Evolutionary conservation across 2,329 filamentous ascomycete species (phyloP), one percentile per base, ranked within the genome.

Genomic region (Venturia asperata): DNA sequence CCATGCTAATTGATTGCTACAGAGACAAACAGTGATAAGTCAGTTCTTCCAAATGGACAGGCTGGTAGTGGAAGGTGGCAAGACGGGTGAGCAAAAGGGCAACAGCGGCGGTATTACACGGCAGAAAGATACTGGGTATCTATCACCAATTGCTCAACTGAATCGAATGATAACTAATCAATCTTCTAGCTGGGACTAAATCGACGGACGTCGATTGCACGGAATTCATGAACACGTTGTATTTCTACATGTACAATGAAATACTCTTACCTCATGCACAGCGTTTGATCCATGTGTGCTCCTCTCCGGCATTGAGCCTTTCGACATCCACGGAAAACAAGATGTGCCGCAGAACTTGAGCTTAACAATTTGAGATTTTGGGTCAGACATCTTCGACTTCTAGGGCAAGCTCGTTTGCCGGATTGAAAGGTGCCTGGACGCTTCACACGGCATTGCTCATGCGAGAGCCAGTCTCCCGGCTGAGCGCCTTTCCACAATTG

Each of bases 21-120:
- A 97, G 94, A 88, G 94, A 75, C 94, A 97, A 88, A 95, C 93
- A 13, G 84, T 94, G 62, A 86, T 99, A 73, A 95, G 92, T 74
- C 90, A 96, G 75, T 97, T 97, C 79, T 97, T 91, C 80, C 90
- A 97, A 78, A 77, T 95, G 68, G 92, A 97, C 74, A 84, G 87
- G 73, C 83, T 99, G 77, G 94, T 99, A 17, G 90, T 99, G 0
- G 94, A 99, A 77, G 90, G 90, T 21, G 88, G 90, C 66, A 88
- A 91, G 76, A 86, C 88, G 71, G 89, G 89, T 69, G 91, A 89
- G 77, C 85, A 92, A 74, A 85, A 79, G 42, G 87, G 87, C 3
- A 75, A 81, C n/a, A 80, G 84, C 66, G 87, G 85, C 61, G 85
- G 82, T 56, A 87, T 92, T 67, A 78, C 87, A 64, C 83, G 91